These are phyloP conservation scores for Penicillium brasilianum DNA, from an alignment of 2,329 filamentous ascomycete genomes.

Conservation along the genomic window DNA sequence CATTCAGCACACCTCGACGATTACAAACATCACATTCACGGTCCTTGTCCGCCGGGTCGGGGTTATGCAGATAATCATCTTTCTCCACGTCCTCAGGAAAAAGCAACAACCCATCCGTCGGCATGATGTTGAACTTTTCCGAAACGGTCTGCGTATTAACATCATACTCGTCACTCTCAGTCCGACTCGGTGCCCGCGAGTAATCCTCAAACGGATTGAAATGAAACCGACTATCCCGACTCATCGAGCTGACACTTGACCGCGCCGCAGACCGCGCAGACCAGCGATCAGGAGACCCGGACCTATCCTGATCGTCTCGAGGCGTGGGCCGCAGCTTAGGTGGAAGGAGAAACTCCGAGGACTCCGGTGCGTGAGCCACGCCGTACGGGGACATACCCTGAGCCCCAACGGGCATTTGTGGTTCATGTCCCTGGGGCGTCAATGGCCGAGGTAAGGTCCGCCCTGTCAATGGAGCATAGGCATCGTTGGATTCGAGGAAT, in stretches of 20 bases:
- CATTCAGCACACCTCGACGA: slow-evolving; percentile 65
- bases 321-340: slow-evolving; percentile 54
- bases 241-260: slow-evolving; percentile 66
- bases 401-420: slow-evolving; percentile 13
- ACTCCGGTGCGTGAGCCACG: slow-evolving; percentile 56
- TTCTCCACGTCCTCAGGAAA: slow-evolving; percentile 76
- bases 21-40: slow-evolving; percentile 70
- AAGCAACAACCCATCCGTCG: slow-evolving; percentile 68
- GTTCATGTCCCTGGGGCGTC: slow-evolving; percentile 27
- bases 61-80: slow-evolving; percentile 74
- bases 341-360: slow-evolving; percentile 44
- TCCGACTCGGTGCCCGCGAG: slow-evolving; percentile 61
- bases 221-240: slow-evolving; percentile 46
- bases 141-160: slow-evolving; percentile 75
- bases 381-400: slow-evolving; percentile 47
- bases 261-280: slow-evolving; percentile 58
- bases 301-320: slow-evolving; percentile 56
- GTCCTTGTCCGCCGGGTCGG: slow-evolving; percentile 66
- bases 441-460: slow-evolving; percentile 31
- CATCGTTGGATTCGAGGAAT: slow-evolving; percentile 45
- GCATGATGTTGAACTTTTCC: slow-evolving; percentile 74
- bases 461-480: slow-evolving; percentile 27
- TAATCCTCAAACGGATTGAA: slow-evolving; percentile 64
- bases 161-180: slow-evolving; percentile 68
- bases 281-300: slow-evolving; percentile 56